Conservation (phyloP, 345 rosid genomes). For the Pistacia atlantica region DNA sequence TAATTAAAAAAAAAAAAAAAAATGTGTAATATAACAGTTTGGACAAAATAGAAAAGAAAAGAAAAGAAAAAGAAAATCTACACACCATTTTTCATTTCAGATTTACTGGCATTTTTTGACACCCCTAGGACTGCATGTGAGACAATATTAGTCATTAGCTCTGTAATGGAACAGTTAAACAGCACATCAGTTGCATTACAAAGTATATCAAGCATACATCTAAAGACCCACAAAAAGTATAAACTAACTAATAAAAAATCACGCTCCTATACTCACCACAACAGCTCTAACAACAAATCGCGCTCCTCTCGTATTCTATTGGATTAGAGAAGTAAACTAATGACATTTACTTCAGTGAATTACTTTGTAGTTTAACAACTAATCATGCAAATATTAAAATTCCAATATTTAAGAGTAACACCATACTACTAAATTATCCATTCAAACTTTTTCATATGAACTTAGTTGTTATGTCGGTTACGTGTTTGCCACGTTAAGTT, state of each 20-base stretch:
- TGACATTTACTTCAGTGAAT: too few species aligned
- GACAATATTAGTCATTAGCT: neutral
- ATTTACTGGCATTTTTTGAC: slow-evolving; percentile 83
- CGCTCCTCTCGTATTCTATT: slow-evolving; percentile 39
- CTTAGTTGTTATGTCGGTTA: too few species aligned
- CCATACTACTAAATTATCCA: too few species aligned
- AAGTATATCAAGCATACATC: neutral
- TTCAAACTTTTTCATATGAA: too few species aligned
- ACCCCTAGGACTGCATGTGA: slow-evolving; percentile 77
- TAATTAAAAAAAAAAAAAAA: neutral
- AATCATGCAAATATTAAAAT: too few species aligned
- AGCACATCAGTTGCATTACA: neutral
- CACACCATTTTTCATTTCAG: slow-evolving; percentile 95
- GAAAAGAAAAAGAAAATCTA: neutral
- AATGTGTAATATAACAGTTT: neutral
- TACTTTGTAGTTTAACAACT: too few species aligned
- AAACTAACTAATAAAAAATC: neutral
- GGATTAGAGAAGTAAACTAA: too few species aligned
- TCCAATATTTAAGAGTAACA: too few species aligned
- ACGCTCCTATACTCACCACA: slow-evolving; percentile 53
- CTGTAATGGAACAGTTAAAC: neutral
- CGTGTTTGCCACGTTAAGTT: too few species aligned
- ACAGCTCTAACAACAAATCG: slow-evolving; percentile 83
- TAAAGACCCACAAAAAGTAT: neutral
- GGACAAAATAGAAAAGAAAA: neutral